Base-by-base conservation (phyloP, 768 basidiomycete species). In the Boletus tomentosulus region DNA sequence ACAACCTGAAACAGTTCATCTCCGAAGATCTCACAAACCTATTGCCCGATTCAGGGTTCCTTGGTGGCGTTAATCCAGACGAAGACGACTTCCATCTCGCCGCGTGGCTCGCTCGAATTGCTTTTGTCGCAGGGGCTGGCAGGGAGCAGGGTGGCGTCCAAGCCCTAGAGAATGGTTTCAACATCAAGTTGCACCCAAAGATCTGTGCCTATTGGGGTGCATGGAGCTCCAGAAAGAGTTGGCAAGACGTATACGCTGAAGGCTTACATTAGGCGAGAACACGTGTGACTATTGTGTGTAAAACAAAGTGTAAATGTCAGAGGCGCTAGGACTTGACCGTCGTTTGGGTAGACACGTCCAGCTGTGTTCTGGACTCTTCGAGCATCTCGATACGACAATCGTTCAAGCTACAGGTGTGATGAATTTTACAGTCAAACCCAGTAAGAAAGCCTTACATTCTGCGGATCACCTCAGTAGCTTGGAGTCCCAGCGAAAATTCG, bases 311-410 rank as follows among this genome's bases (percentile, higher is more conserved):
- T 28, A 28, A 24, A 35, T 28, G 33, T 11, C 46, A 44, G 46
- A 16, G 27, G 34, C 31, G 35, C 16, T 57, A 57, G 6, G 38
- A 45, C 41, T 56, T 57, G 58, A 60, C 53, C 16, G 54, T 55
- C 19, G 54, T 58, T 27, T 55, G 53, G 13, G 50, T 41, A 39
- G 65, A 62, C 35, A 39, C 31, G 28, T 73, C 66, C 34, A 78
- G 58, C 28, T 77, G 76, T 19, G 78, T 78, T 28, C 74, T 72
- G 7, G 84, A 82, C 16, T 84, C 71, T 45, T 76, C 80, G 46
- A 82, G 70, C 79, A 86, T 84, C 65, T 86, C 86, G 57, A 81
- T 65, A 28, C 79, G 78, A 57, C 83, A 87, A 46, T 86, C 85
- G 49, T 80, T 73, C 62, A 88, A 71, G 49, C 86, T 88, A 34